Percentiles rank a stretch among this genome's conserved stretches.
phyloP scores from a whole-genome alignment of 1,284 basidiomycete species.

The Volvariella volvacea region DNA sequence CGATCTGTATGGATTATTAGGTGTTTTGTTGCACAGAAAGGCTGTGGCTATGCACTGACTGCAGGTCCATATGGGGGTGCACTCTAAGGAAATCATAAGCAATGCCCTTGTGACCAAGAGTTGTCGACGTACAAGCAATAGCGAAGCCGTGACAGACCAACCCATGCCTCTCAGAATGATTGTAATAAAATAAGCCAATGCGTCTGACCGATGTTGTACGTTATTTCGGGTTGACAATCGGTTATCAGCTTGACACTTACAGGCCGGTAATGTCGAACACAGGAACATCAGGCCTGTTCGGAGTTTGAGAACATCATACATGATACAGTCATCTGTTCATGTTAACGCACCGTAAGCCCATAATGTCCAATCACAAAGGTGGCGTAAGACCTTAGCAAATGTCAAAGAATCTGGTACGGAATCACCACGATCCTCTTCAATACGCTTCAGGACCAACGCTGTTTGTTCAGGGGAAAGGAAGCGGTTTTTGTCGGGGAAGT shows the following conservation, averaged over 20 bases:
- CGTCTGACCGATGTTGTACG: conserved; percentile 17
- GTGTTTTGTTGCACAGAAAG: conserved; percentile 1
- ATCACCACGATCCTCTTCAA: conserved; percentile 39
- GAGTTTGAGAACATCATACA: background rate
- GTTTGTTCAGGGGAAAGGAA: conserved; percentile 36
- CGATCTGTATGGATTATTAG: conserved; percentile 17
- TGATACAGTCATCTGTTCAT: conserved; percentile 1
- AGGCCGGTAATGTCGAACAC: conserved; percentile 32
- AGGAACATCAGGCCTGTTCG: conserved; percentile 32
- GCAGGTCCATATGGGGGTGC: conserved; percentile 33
- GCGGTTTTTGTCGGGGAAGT: conserved; percentile 35
- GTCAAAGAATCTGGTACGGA: conserved; percentile 34
- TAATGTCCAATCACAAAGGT: conserved; percentile 35
- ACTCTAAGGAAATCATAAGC: conserved; percentile 19
- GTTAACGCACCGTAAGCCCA: conserved; percentile 32
- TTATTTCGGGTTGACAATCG: background rate
- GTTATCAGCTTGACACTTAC: conserved; percentile 16
- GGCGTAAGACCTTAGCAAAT: conserved; percentile 23
- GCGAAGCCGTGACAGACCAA: conserved; percentile 21
- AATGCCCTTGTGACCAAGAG: background rate
- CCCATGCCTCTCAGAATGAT: conserved; percentile 33
- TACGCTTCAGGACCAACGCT: conserved; percentile 29
- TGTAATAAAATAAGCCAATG: conserved; percentile 35
- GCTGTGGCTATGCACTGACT: conserved; percentile 17
- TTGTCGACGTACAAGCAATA: conserved; percentile 22